These are phyloP conservation scores for Quercus wislizeni DNA, from an alignment of 306 rosid species.

Conservation along the genomic window DNA sequence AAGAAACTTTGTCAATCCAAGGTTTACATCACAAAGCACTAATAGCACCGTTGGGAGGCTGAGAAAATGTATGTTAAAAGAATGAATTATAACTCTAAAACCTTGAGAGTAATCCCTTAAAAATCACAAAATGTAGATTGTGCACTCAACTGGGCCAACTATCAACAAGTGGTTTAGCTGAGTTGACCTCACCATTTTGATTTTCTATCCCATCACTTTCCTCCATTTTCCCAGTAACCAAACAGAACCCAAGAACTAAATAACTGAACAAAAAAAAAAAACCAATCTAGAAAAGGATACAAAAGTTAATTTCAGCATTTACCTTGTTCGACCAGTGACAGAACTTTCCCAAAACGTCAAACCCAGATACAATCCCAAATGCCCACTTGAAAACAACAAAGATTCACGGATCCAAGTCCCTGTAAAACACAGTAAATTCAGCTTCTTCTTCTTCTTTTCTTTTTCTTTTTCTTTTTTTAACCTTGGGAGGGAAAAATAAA, in stretches of 20 bases:
- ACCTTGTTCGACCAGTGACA: conserved; percentile 42
- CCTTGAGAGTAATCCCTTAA: not conserved
- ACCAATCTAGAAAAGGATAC: conserved; percentile 13
- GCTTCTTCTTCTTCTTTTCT: conserved; percentile 17
- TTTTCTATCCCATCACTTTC: conserved; percentile 11
- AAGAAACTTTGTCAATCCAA: not conserved
- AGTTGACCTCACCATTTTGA: conserved; percentile 10
- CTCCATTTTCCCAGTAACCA: conserved; percentile 26
- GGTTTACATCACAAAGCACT: not conserved
- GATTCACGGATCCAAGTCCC: conserved; percentile 49
- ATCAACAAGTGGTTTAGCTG: not conserved
- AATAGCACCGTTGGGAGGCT: conserved; percentile 2
- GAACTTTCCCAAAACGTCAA: conserved; percentile 22
- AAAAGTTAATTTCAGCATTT: conserved; percentile 16
- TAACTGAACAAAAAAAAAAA: not conserved
- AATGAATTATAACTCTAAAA: not conserved
- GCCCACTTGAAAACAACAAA: conserved; percentile 22
- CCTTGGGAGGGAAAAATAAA: not conserved
- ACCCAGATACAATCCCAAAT: conserved; percentile 27
- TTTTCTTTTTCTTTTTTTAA: not conserved
- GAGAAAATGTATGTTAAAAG: not conserved
- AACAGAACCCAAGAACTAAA: not conserved
- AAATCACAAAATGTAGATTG: not conserved
- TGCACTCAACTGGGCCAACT: conserved; percentile 21
- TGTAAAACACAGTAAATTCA: conserved; percentile 35